These are phyloP conservation scores for Verticillium dahliae DNA, from an alignment of 2,329 filamentous ascomycete genomes.

Conservation along the genomic window DNA sequence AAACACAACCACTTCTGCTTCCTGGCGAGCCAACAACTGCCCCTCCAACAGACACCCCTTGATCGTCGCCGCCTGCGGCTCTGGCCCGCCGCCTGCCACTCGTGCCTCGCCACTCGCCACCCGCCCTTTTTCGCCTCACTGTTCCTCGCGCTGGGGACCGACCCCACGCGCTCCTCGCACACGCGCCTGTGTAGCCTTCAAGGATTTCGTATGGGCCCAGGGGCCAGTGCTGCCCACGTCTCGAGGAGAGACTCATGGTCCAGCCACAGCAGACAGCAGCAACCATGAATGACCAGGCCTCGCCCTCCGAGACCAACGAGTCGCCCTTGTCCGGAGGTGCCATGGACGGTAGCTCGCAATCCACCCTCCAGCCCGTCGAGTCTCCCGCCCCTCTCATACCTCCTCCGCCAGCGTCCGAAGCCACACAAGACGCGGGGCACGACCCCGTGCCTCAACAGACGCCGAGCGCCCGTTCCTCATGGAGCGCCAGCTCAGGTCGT, in stretches of 20 bases:
- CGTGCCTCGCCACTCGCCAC: no score
- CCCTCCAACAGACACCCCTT: no score
- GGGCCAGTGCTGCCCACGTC: background rate
- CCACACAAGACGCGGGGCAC: conserved; percentile 10
- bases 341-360: background rate
- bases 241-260: background rate
- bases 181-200: background rate
- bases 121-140: no score
- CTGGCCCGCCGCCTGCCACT: no score
- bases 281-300: background rate
- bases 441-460: conserved; percentile 2
- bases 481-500: conserved; percentile 33
- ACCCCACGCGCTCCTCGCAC: background rate
- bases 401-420: background rate
- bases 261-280: background rate
- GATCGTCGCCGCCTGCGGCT: no score
- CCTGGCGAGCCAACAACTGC: no score
- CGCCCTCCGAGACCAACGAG: conserved; percentile 5
- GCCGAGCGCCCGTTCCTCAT: conserved; percentile 28
- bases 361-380: background rate
- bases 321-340: background rate
- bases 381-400: background rate
- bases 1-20: no score
- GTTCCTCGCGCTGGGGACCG: no score
- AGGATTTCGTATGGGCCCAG: background rate